Base-by-base conservation (phyloP, 2,329 filamentous ascomycete species). In the Dactylellina drechsleri region DNA sequence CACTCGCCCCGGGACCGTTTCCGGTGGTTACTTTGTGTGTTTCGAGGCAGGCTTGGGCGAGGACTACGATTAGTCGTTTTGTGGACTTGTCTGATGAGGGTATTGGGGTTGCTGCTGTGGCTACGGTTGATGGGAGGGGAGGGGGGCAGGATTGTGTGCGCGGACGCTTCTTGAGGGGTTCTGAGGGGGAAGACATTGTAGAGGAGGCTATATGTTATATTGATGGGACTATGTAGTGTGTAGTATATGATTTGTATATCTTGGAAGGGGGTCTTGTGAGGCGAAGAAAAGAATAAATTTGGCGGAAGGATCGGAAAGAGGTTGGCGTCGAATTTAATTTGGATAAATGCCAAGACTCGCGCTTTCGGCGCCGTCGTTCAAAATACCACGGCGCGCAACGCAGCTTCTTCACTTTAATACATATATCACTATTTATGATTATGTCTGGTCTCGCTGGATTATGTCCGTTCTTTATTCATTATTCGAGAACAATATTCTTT, bases 41-140 rank as follows among this genome's bases (percentile, higher is more conserved):
- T 83, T 99, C 95, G 78, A 99, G 88, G 80, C 93, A 97, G 77
- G 95, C 95, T 86, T 98, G 96, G 78, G 93, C 97, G 58, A 99
- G 87, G 47, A 99, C 93, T 65, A 99, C 95, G 78, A 99, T 97
- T 78, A 99, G 85, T 70, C 95, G 88, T 83, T 94, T 90, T 13
- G 92, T 91, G 83, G 96, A 91, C 83, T 97, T 97, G 83, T 99
- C 95, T 79, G 87, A 90, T 15, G 89, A 85, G 10, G 93, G 84
- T 77, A 99, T 97, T 26, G 94, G 90, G 12, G 89, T 86, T 81
- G 95, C 91, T 82, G 98, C 94, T 83, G 98, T 94, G 49, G 95
- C 94, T 54, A 97, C 92, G 60, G 99, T 88, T 81, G 94, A 91
- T 6, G 95, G 95, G 18, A 99, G 88, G 18, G 95, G 95, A 65